Evolutionary conservation across 2,329 filamentous ascomycete species (phyloP), one percentile per base, ranked within the genome.

Genomic region (Monosporascus sp.): DNA sequence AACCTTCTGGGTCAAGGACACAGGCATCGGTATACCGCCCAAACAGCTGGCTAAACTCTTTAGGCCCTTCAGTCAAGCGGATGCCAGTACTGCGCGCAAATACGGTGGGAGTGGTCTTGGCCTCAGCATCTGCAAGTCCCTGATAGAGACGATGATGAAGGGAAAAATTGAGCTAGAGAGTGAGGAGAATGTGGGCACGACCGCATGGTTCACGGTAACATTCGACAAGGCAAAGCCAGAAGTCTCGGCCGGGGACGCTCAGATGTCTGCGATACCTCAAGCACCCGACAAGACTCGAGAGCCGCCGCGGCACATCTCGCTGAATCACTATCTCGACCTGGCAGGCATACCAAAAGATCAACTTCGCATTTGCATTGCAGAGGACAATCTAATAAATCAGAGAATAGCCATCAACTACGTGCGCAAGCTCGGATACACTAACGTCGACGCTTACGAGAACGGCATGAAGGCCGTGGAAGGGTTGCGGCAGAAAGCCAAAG

Each of bases 381-480:
- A 97, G 66, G 93, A 97, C 73, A 97, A 97, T 61, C 83, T 87
- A 3, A 96, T 97, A 74, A 97, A 97, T 63, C 90, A 95, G 66
- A 91, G 89, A 69, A 97, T 97, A 61, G 92, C 92, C 1, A 90
- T 96, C 49, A 90, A 91, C 61, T 97, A 96, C 61, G 88, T 95
- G 52, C 85, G 87, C 61, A 88, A 90, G 53, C 80, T 97, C 9
- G 91, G 92, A 2, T 93, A 96, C 69, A 82, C 84, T 53, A 75
- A 77, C 38, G 91, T 94, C 50, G 88, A 93, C 68, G 91, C 92
- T 1, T 97, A 91, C 66, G 90, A 91, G 58, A 95, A 97, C 67
- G 93, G 93, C 0, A 80, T 88, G 57, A 90, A 92, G 71, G 91
- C 92, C 0, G 88, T 96, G 16, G 89, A 96, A 64, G 92, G 90